Conservation (phyloP, 768 basidiomycete species). For the Mycena filopes region DNA sequence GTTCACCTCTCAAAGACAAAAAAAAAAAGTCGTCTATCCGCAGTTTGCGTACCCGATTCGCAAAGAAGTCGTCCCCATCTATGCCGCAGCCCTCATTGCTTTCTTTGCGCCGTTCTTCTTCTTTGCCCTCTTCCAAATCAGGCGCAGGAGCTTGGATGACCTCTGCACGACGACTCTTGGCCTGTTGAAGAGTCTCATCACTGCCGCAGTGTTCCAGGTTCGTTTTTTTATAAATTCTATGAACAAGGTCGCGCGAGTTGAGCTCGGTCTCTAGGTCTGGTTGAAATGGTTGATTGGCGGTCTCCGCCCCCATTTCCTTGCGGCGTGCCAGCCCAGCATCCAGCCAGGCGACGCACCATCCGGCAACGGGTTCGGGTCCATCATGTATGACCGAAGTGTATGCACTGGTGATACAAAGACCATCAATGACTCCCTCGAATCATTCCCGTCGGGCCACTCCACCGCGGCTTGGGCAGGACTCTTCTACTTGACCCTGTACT, state of each 20-base stretch:
- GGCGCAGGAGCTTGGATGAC: conserved; percentile 56
- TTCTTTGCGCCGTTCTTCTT: conserved; percentile 67
- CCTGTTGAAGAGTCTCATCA: conserved; percentile 60
- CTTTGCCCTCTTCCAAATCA: conserved; percentile 64
- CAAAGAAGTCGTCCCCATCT: conserved; percentile 66
- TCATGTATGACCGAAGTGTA: conserved; percentile 63
- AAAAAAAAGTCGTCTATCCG: conserved; percentile 64
- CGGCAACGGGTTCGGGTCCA: conserved; percentile 57
- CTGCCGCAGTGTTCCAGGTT: conserved; percentile 53
- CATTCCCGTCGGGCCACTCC: conserved; percentile 66
- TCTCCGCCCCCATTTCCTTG: conserved; percentile 62
- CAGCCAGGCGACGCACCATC: conserved; percentile 38
- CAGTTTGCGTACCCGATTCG: conserved; percentile 62
- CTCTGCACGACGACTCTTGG: conserved; percentile 64
- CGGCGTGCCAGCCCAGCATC: conserved; percentile 61
- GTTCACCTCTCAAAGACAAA: too few relatives aligned
- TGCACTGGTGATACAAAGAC: conserved; percentile 67
- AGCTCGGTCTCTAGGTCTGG: conserved; percentile 51
- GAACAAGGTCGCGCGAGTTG: too few relatives aligned
- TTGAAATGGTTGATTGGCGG: conserved; percentile 67
- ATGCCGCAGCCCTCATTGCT: conserved; percentile 60
- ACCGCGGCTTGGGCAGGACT: conserved; percentile 68
- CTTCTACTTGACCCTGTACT: conserved; percentile 56
- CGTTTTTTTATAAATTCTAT: too few relatives aligned
- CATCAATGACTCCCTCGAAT: conserved; percentile 67